Conservation (phyloP, 2,329 filamentous ascomycete species). For the Ophiostoma quercus region DNA sequence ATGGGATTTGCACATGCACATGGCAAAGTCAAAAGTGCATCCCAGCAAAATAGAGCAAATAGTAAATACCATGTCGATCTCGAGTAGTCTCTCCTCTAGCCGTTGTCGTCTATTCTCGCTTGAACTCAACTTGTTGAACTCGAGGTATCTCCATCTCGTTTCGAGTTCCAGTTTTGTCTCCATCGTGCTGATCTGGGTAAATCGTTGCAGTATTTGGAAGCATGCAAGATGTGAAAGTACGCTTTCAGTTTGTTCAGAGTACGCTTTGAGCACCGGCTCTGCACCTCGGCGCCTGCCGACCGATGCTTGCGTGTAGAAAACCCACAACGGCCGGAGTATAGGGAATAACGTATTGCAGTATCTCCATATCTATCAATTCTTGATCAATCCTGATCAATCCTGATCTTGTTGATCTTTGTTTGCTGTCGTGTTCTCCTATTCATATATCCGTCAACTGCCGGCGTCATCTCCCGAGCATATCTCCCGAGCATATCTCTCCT, state of each 20-base stretch:
- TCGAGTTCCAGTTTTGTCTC: background rate
- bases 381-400: background rate
- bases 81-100: too few species aligned
- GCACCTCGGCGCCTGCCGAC: too few species aligned
- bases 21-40: background rate
- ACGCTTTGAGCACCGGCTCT: too few species aligned
- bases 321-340: too few species aligned
- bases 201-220: background rate
- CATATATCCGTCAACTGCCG: background rate
- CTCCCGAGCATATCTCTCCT: too few species aligned
- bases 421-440: background rate
- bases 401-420: background rate
- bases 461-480: background rate
- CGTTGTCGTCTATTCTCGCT: background rate
- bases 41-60: too few species aligned
- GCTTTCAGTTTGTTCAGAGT: too few species aligned
- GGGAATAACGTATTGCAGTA: too few species aligned
- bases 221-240: background rate
- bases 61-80: background rate
- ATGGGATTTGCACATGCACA: background rate
- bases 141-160: background rate
- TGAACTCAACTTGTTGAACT: background rate
- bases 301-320: too few species aligned
- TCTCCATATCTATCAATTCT: too few species aligned
- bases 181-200: background rate